Conservation (phyloP, 805 yeast species). For the Kodamaea neixiangensis region DNA sequence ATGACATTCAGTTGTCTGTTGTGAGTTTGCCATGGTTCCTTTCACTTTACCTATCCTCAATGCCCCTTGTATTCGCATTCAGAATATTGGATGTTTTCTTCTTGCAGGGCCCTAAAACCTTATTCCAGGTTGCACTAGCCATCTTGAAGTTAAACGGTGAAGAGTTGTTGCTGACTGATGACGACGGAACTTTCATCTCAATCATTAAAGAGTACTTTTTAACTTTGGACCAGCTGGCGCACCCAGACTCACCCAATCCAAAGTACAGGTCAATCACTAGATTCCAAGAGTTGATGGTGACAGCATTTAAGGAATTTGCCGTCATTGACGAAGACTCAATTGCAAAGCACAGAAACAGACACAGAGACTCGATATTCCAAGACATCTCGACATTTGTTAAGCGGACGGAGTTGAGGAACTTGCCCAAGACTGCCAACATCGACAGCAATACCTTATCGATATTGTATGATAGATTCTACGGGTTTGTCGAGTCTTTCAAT, state of each 20-base stretch:
- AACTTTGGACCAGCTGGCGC: constrained; percentile 74
- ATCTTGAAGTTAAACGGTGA: constrained; percentile 89
- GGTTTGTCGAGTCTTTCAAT: constrained; percentile 68
- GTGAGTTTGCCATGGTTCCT: constrained; percentile 96
- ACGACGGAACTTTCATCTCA: constrained; percentile 89
- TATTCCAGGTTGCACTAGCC: constrained; percentile 93
- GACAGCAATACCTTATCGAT: constrained; percentile 60
- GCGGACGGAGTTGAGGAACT: constrained; percentile 84
- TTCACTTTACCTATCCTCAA: constrained; percentile 83
- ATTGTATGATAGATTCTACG: constrained; percentile 82
- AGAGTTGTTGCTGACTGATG: constrained; percentile 72
- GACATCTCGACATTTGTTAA: constrained; percentile 91
- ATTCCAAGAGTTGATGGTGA: constrained; percentile 87
- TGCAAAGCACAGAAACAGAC: constrained; percentile 64
- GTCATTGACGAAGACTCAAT: constrained; percentile 76
- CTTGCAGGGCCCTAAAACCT: constrained; percentile 82
- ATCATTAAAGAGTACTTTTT: constrained; percentile 81
- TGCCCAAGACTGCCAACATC: constrained; percentile 71
- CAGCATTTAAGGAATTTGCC: constrained; percentile 88
- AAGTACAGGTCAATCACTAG: constrained; percentile 69
- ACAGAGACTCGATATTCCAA: constrained; percentile 74
- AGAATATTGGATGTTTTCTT: constrained; percentile 89
- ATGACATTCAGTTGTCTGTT: constrained; percentile 90
- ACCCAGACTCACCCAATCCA: constrained; percentile 66
- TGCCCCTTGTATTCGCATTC: constrained; percentile 94